These are phyloP conservation scores for Myxozyma monticola DNA, from an alignment of 805 yeast species.

Conservation along the genomic window DNA sequence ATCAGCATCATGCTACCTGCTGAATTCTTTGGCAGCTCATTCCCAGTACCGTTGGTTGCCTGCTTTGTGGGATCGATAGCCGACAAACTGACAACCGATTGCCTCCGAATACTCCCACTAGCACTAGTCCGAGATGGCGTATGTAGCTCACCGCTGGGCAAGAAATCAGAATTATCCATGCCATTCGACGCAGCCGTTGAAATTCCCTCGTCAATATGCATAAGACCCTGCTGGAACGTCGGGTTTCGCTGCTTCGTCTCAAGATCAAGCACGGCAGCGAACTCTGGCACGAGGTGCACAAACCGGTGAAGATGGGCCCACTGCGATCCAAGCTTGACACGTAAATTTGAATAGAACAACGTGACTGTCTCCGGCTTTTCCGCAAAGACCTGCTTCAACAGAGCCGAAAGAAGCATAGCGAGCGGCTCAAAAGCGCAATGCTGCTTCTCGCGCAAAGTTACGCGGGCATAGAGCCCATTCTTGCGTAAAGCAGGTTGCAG, in stretches of 20 bases:
- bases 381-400: conserved; percentile 26
- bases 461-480: conserved; percentile 18
- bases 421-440: conserved; percentile 18
- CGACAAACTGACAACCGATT: neutral
- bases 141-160: too few species aligned
- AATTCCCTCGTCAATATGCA: conserved; percentile 7
- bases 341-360: conserved; percentile 2
- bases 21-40: conserved; percentile 12
- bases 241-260: neutral
- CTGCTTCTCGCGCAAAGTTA: neutral
- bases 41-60: neutral
- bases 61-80: neutral
- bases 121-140: neutral
- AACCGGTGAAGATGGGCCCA: conserved; percentile 15
- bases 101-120: neutral
- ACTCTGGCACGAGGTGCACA: conserved; percentile 14
- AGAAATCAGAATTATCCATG: neutral
- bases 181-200: neutral
- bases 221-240: neutral
- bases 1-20: conserved; percentile 23
- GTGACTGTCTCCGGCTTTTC: conserved; percentile 16
- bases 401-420: conserved; percentile 4
- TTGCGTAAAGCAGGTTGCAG: conserved; percentile 16
- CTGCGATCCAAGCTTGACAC: conserved; percentile 18
- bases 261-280: conserved; percentile 12